These are phyloP conservation scores for Heritiera fomes DNA, from an alignment of 345 rosid genomes.

Conservation along the genomic window DNA sequence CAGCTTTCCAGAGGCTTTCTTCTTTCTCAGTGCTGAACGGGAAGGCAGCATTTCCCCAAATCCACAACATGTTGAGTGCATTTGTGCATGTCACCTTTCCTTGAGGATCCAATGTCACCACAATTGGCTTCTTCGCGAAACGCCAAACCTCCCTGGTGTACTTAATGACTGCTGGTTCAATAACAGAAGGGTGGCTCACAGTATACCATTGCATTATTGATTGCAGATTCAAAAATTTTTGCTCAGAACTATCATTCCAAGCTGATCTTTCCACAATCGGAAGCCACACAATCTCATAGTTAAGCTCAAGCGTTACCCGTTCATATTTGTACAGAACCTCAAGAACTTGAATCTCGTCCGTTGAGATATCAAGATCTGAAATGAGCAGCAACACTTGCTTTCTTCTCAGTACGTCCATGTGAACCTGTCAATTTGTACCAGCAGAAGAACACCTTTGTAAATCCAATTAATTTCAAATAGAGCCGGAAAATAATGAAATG, in stretches of 20 bases:
- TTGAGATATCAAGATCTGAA: constrained; percentile 46
- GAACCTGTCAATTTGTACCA: constrained; percentile 42
- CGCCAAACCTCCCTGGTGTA: constrained; percentile 70
- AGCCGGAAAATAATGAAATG: not conserved
- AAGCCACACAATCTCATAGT: constrained; percentile 48
- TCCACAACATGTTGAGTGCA: constrained; percentile 87
- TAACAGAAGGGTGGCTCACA: constrained; percentile 52
- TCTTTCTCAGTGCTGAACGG: constrained; percentile 70
- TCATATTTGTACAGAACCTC: constrained; percentile 30
- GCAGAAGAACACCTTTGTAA: not conserved
- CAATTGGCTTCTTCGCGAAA: constrained; percentile 58
- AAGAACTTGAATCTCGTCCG: constrained; percentile 36
- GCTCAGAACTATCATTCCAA: constrained; percentile 31
- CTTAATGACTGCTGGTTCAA: constrained; percentile 51
- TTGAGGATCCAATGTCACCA: constrained; percentile 77
- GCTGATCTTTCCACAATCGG: constrained; percentile 39
- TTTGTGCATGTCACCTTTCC: constrained; percentile 72
- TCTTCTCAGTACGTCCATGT: constrained; percentile 62
- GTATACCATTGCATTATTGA: constrained; percentile 71
- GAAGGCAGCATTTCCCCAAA: constrained; percentile 66
- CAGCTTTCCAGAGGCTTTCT: constrained; percentile 64
- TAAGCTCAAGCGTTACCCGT: not conserved
- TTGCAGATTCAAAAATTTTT: constrained; percentile 38
- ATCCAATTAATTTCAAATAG: not conserved
- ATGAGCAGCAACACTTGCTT: constrained; percentile 71